phyloP scores from a whole-genome alignment of 2,329 filamentous ascomycete species.

The Bipolaris bicolor region DNA sequence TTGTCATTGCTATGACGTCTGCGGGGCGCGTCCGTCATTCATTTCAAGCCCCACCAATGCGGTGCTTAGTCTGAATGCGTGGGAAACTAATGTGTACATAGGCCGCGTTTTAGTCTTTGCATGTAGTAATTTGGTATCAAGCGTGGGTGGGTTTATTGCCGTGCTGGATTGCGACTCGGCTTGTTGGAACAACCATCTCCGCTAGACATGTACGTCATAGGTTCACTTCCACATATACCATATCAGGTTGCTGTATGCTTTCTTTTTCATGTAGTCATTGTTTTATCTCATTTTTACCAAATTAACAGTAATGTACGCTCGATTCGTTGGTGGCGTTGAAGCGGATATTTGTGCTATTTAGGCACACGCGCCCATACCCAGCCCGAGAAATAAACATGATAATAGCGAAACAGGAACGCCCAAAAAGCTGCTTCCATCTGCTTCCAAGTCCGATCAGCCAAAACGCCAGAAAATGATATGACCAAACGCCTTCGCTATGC shows the following conservation, averaged over 20 bases:
- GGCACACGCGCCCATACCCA: neutral
- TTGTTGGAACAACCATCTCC: neutral
- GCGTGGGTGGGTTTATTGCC: conserved; percentile 4
- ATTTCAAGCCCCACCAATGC: conserved; percentile 23
- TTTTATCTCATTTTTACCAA: neutral
- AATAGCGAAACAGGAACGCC: neutral
- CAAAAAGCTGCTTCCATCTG: neutral
- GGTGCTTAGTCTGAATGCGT: conserved; percentile 16
- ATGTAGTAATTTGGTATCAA: conserved; percentile 12
- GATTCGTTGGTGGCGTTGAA: neutral
- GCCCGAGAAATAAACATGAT: neutral
- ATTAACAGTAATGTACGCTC: neutral
- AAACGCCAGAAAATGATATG: conserved; percentile 23
- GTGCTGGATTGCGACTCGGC: neutral
- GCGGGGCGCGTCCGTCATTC: conserved; percentile 37
- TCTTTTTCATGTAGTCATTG: neutral
- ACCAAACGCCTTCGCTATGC: conserved; percentile 48
- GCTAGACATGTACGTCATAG: neutral
- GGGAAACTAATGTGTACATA: conserved; percentile 12
- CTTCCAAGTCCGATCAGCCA: neutral
- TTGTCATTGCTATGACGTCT: conserved; percentile 35
- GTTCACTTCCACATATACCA: neutral
- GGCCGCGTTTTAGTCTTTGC: conserved; percentile 13
- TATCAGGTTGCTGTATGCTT: neutral
- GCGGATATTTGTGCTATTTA: neutral